phyloP scores from a whole-genome alignment of 2,329 filamentous ascomycete genomes.

The Aspergillus glaucus region DNA sequence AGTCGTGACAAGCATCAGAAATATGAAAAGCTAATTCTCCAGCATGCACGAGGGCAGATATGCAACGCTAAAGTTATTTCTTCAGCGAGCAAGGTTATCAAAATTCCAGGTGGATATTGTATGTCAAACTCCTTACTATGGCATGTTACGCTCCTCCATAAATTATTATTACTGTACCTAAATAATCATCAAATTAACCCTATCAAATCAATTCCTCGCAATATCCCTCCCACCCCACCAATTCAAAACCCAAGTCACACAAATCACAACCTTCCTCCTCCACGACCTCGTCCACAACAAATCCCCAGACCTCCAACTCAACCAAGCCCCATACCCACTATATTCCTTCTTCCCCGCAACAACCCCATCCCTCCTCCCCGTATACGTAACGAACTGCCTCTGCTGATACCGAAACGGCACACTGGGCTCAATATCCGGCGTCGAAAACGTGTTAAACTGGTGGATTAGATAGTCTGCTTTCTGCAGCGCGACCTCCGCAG shows the following conservation, averaged over 20 bases:
- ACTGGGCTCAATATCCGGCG: not conserved
- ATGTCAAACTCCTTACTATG: too few relatives aligned
- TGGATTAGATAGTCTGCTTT: not conserved
- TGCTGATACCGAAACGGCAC: not conserved
- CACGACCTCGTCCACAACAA: not conserved
- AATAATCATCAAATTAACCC: too few relatives aligned
- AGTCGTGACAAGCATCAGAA: too few relatives aligned
- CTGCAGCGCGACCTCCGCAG: not conserved
- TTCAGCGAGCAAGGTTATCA: too few relatives aligned
- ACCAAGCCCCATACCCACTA: not conserved
- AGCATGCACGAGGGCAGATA: too few relatives aligned
- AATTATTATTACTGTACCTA: not conserved
- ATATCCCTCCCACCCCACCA: not conserved
- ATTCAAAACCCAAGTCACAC: not conserved
- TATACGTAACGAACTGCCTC: not conserved
- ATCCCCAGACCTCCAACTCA: not conserved
- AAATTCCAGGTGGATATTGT: too few relatives aligned
- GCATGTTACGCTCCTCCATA: not conserved
- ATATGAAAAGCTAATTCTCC: too few relatives aligned
- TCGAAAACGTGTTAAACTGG: not conserved
- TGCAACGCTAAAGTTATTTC: too few relatives aligned
- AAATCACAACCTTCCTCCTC: not conserved
- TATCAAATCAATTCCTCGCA: not conserved
- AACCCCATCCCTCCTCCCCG: not conserved
- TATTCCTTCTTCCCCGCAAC: not conserved